phyloP scores from a whole-genome alignment of 352 stramenopile genomes.

The Phytophthora ohioensis region DNA sequence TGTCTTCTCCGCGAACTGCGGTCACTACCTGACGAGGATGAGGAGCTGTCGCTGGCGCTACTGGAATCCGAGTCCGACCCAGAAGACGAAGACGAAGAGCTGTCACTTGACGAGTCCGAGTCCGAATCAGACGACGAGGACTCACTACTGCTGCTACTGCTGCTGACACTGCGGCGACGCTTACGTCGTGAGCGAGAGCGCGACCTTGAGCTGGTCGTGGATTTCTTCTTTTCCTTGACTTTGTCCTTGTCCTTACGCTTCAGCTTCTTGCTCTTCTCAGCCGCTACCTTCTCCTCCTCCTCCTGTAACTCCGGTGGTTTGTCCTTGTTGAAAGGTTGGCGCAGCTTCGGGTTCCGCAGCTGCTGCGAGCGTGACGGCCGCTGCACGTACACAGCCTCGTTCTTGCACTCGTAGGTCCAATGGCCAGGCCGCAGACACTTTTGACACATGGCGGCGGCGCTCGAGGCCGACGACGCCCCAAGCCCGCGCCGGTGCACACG shows the following conservation, averaged over 20 bases:
- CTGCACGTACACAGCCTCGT: slow-evolving; percentile 82
- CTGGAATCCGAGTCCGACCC: slow-evolving; percentile 33
- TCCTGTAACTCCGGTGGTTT: slow-evolving; percentile 64
- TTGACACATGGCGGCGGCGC: slow-evolving; percentile 70
- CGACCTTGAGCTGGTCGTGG: slow-evolving; percentile 7
- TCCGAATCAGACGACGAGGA: slow-evolving; percentile 43
- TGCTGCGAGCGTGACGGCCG: slow-evolving; percentile 81
- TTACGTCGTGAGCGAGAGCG: slow-evolving; percentile 25
- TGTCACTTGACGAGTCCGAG: slow-evolving; percentile 42
- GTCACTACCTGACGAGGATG: slow-evolving; percentile 38
- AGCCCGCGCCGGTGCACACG: slow-evolving; percentile 60
- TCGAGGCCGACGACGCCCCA: slow-evolving; percentile 21
- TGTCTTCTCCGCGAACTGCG: slow-evolving; percentile 33
- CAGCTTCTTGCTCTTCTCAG: slow-evolving; percentile 36
- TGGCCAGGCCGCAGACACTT: slow-evolving; percentile 84
- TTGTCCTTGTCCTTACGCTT: slow-evolving; percentile 33
- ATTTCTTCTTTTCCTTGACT: slow-evolving; percentile 24
- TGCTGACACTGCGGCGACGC: slow-evolving; percentile 42
- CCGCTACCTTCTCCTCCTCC: slow-evolving; percentile 37
- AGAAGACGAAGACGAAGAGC: slow-evolving; percentile 33
- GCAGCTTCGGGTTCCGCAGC: slow-evolving; percentile 82
- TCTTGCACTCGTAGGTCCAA: slow-evolving; percentile 92
- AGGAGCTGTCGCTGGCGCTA: slow-evolving; percentile 43
- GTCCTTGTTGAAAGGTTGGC: slow-evolving; percentile 85
- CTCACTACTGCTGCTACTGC: slow-evolving; percentile 42